Percentiles rank a stretch among this genome's conserved stretches.
Evolutionary conservation across 129 eudicot species (phyloP).

Genomic region (Artemisia annua): DNA sequence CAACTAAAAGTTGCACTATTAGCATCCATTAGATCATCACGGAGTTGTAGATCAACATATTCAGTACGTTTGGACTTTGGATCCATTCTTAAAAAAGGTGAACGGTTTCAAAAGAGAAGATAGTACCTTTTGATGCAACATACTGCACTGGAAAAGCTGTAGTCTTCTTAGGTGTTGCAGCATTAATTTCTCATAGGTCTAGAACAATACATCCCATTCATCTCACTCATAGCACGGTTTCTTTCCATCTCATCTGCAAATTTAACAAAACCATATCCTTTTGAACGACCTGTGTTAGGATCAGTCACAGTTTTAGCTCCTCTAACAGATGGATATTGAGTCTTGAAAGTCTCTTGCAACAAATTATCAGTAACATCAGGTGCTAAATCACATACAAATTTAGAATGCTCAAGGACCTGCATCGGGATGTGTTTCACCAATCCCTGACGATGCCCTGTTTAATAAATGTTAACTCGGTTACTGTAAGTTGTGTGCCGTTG

Average conservation of each 20-base stretch:
- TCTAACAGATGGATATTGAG: slow-evolving; percentile 86
- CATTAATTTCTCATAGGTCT: slow-evolving; percentile 98
- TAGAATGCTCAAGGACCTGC: too few relatives aligned
- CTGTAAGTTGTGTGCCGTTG: too few relatives aligned
- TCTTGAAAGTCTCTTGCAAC: slow-evolving; percentile 83
- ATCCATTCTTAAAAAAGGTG: neutral
- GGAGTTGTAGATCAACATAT: neutral
- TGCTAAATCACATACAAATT: slow-evolving; percentile 6
- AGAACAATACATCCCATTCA: slow-evolving; percentile 92
- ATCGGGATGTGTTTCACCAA: too few relatives aligned
- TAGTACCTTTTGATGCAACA: slow-evolving; percentile 63
- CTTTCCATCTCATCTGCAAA: slow-evolving; percentile 93
- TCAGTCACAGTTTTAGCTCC: slow-evolving; percentile 96
- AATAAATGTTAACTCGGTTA: too few relatives aligned
- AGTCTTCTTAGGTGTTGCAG: slow-evolving; percentile 95
- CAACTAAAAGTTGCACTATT: too few relatives aligned
- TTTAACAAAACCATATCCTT: slow-evolving; percentile 96
- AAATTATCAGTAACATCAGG: slow-evolving; percentile 87
- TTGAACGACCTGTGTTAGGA: slow-evolving; percentile 84
- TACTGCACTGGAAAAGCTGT: slow-evolving; percentile 68
- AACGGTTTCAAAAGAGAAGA: slow-evolving; percentile 8
- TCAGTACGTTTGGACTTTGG: neutral
- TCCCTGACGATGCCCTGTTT: too few relatives aligned
- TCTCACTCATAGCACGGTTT: slow-evolving; percentile 83
- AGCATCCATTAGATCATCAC: too few relatives aligned